Evolutionary conservation across 2,329 filamentous ascomycete genomes (phyloP).

Genomic region (Incumbomyces delicatus): DNA sequence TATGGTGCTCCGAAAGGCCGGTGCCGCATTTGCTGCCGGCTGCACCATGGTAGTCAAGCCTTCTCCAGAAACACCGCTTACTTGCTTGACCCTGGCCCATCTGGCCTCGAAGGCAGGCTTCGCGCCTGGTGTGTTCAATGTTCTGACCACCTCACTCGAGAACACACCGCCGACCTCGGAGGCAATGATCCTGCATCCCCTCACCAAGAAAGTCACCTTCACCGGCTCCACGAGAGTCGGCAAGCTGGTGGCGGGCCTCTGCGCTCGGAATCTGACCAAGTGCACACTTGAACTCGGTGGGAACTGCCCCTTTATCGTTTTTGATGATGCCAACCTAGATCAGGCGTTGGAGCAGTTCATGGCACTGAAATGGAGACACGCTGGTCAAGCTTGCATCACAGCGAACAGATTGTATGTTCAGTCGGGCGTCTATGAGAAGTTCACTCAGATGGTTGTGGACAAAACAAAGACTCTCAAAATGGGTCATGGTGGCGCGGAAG

Average conservation of each 20-base stretch:
- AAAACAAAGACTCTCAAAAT: conserved; percentile 44
- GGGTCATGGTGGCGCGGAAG: conserved; percentile 48
- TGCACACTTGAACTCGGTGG: conserved; percentile 55
- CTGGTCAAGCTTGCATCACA: conserved; percentile 36
- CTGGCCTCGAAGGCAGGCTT: conserved; percentile 48
- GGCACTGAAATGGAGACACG: conserved; percentile 34
- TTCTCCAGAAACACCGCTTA: conserved; percentile 56
- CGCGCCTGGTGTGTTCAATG: conserved; percentile 50
- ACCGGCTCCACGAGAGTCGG: conserved; percentile 53
- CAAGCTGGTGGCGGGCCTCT: conserved; percentile 52
- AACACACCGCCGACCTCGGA: conserved; percentile 32
- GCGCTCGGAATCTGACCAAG: conserved; percentile 53
- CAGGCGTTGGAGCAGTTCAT: conserved; percentile 31
- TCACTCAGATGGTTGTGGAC: conserved; percentile 45
- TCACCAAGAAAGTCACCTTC: conserved; percentile 52
- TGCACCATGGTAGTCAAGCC: conserved; percentile 68
- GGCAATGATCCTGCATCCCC: conserved; percentile 46
- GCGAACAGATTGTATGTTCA: conserved; percentile 39
- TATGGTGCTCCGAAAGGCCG: conserved; percentile 58
- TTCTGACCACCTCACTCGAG: conserved; percentile 44
- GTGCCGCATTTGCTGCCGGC: conserved; percentile 59
- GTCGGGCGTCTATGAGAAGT: conserved; percentile 39
- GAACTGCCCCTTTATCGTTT: conserved; percentile 56
- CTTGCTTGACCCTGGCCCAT: conserved; percentile 43
- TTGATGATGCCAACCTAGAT: conserved; percentile 54